Base-by-base conservation (phyloP, 163 green algal genomes). In the Scenedesmus sp. region DNA sequence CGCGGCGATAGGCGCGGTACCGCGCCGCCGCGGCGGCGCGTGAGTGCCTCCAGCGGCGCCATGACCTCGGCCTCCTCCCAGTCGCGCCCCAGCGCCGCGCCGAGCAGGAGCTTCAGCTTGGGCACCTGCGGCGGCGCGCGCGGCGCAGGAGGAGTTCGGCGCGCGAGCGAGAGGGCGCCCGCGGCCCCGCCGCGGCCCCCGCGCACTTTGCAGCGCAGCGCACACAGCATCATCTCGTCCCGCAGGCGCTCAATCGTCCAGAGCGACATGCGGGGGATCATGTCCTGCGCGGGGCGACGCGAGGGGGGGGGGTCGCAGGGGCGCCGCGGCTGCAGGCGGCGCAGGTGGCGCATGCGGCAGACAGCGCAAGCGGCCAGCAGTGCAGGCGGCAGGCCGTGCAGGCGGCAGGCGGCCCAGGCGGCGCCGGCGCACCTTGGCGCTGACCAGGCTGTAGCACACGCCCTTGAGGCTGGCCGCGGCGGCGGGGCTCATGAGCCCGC, bases 241-340 rank as follows among this genome's bases (percentile, higher is more conserved):
- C 75, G 36, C 53, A 83, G 64, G 4, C 63, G 39, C 75, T 83
- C 75, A 29, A 83, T 56, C 1, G 75, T 83, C 64, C 64, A 76
- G 3, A 83, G 75, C 29, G 75, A 77, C 64, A 83, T 76, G 34
- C 75, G 53, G 2, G 75, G 75, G 34, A 83, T 56, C 75, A 83
- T 83, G 63, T 83, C 75, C 72, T 80, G 58, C 28, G 31, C 7
- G 20, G 24, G n/a, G n/a, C n/a, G n/a, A n/a, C n/a, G n/a, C n/a
- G n/a, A n/a, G n/a, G n/a, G n/a, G n/a, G n/a, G n/a, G n/a, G n/a
- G n/a, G n/a, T n/a, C n/a, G n/a, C n/a, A n/a, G n/a, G n/a, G n/a
- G n/a, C n/a, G n/a, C n/a, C n/a, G n/a, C n/a, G n/a, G n/a, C n/a
- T n/a, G n/a, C n/a, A n/a, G n/a, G n/a, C n/a, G n/a, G n/a, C n/a